These are phyloP conservation scores for Arthromyces matolae DNA, from an alignment of 768 basidiomycete species.

Conservation along the genomic window DNA sequence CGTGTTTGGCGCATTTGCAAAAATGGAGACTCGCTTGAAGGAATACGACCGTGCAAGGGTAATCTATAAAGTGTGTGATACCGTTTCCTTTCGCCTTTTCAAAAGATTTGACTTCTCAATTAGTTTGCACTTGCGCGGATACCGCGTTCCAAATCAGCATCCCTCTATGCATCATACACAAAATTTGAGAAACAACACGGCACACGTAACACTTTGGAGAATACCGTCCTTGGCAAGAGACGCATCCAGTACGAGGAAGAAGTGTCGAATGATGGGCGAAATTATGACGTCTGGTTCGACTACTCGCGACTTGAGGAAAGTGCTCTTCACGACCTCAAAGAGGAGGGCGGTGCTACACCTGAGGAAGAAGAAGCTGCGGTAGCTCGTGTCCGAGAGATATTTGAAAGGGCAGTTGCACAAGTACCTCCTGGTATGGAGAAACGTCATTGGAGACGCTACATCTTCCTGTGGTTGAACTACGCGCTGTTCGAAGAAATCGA, in stretches of 20 bases:
- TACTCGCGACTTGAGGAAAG: slow-evolving; percentile 92
- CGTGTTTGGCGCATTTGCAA: slow-evolving; percentile 89
- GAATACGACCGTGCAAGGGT: slow-evolving; percentile 96
- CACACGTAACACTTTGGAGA: slow-evolving; percentile 80
- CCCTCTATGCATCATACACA: slow-evolving; percentile 88
- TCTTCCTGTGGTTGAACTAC: slow-evolving; percentile 93
- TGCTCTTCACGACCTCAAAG: slow-evolving; percentile 69
- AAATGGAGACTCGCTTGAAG: slow-evolving; percentile 95
- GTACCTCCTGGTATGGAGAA: slow-evolving; percentile 94
- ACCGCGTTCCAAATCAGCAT: slow-evolving; percentile 86
- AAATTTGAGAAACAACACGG: slow-evolving; percentile 99
- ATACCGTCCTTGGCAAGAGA: slow-evolving; percentile 95
- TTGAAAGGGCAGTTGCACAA: slow-evolving; percentile 92
- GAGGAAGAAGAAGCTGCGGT: slow-evolving; percentile 65
- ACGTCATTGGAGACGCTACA: slow-evolving; percentile 85
- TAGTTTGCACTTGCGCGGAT: slow-evolving; percentile 95
- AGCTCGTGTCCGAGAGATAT: slow-evolving; percentile 82
- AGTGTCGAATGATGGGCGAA: slow-evolving; percentile 82
- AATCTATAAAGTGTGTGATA: slow-evolving; percentile 82
- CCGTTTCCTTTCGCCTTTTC: not conserved
- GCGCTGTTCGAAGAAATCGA: slow-evolving; percentile 97
- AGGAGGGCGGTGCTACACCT: slow-evolving; percentile 67
- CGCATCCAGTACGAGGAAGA: slow-evolving; percentile 99
- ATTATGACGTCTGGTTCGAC: slow-evolving; percentile 99
- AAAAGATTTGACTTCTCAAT: not conserved